These are phyloP conservation scores for Lepidium africanum DNA, from an alignment of 345 rosid species.

Conservation along the genomic window DNA sequence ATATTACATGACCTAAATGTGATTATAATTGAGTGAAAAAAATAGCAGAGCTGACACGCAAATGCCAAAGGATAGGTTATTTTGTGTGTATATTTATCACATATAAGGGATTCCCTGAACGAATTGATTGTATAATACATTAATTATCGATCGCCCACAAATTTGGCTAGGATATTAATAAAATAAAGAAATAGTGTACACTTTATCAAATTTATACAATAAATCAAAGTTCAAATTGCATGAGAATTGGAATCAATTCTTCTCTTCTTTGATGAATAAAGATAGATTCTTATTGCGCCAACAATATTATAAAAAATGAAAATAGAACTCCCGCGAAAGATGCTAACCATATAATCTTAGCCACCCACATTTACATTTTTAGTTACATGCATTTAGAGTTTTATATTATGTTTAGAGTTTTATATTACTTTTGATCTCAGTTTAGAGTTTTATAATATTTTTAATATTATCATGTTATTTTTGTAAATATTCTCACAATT, in stretches of 20 bases:
- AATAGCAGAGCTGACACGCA: no score
- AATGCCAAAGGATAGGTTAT: no score
- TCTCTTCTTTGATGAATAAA: conserved; percentile 68
- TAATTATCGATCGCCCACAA: conserved; percentile 14
- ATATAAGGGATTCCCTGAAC: no score
- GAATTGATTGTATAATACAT: neutral
- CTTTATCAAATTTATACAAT: conserved; percentile 4
- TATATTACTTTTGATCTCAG: no score
- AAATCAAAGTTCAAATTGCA: conserved; percentile 27
- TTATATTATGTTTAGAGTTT: neutral
- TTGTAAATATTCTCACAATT: neutral
- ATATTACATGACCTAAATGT: no score
- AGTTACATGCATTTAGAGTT: neutral
- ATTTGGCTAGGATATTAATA: neutral
- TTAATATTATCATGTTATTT: neutral
- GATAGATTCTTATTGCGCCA: conserved; percentile 37
- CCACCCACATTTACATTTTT: conserved; percentile 15
- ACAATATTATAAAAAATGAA: conserved; percentile 19
- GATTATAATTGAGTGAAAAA: no score
- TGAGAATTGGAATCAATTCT: conserved; percentile 60
- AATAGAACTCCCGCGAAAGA: conserved; percentile 31
- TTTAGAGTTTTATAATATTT: neutral
- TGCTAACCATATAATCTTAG: conserved; percentile 31
- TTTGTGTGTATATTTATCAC: no score
- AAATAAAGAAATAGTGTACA: neutral